Evolutionary conservation across 768 basidiomycete species (phyloP), one percentile per base, ranked within the genome.

Genomic region (Trametes cubensis): DNA sequence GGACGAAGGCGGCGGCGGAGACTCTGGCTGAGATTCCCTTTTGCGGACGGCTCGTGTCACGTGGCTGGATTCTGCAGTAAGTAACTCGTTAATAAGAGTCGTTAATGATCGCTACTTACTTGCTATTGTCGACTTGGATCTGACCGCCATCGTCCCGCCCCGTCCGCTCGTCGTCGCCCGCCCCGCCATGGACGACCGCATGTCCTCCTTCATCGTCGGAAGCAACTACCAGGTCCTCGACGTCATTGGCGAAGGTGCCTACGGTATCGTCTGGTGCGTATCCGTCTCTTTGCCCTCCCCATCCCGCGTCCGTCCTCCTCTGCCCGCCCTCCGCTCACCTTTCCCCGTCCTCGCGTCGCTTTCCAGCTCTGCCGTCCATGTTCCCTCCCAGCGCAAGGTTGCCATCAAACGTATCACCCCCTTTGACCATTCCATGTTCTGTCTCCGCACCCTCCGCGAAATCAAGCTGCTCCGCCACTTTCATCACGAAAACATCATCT

Each of bases 341-440:
- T 8, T 30, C 28, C 28, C 28, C 28, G 28, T 42, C 41, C 46
- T 41, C 55, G 73, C 69, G 38, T 13, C 26, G 6, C 13, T 26
- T 40, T 20, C 21, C 67, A 76, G 75, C 75, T 95, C 95, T 23
- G 95, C 95, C 5, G 79, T 95, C 3, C 95, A 98, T 72, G 74
- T 85, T 63, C 88, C 93, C 2, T 92, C 90, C 55, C 87, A 88
- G 55, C 89, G 92, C 61, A 94, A 94, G 75, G 96, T 98, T 63
- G 95, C 95, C 57, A 95, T 97, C 81, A 97, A 97, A 82, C 92
- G 92, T 78, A 94, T 97, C 76, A 87, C 90, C 0, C 94, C 94
- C 6, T 97, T 96, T 68, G 95, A 96, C 73, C 94, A 95, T 72
- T 88, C 94, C 60, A 94, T 96, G 92, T 95, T 95, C 78, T 93